Conservation (phyloP, 371 early-diverging fungal genomes). For the Mucor lusitanicus region DNA sequence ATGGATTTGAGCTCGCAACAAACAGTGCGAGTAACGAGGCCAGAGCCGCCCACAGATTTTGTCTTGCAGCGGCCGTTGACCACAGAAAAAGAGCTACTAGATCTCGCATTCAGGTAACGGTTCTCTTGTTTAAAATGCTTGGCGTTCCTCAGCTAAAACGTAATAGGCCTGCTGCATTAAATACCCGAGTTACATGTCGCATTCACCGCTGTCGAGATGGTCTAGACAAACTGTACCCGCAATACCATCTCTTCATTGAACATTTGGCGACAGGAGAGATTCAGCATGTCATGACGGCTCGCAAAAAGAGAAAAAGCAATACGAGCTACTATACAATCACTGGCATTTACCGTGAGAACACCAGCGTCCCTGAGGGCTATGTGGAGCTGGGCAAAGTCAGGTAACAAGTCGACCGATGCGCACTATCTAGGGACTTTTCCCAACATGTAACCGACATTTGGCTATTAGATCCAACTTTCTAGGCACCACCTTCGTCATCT, state of each 20-base stretch:
- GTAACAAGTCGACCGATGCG: constrained; percentile 23
- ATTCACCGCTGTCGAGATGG: constrained; percentile 75
- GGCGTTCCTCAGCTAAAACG: background rate
- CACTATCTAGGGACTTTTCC: background rate
- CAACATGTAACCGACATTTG: background rate
- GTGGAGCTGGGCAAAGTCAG: constrained; percentile 64
- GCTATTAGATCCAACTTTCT: constrained; percentile 76
- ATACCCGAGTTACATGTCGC: constrained; percentile 73
- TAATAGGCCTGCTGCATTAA: constrained; percentile 72
- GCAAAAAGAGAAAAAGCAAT: constrained; percentile 71
- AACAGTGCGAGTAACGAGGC: constrained; percentile 42
- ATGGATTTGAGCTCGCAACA: constrained; percentile 18
- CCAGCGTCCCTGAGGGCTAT: constrained; percentile 17
- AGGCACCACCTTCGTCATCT: constrained; percentile 83
- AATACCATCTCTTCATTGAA: constrained; percentile 77
- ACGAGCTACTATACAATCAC: constrained; percentile 77
- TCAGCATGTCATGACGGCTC: constrained; percentile 63
- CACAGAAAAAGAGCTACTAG: constrained; percentile 31
- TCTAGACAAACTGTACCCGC: constrained; percentile 69
- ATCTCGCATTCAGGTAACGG: constrained; percentile 43
- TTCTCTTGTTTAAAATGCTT: constrained; percentile 1
- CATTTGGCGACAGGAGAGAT: constrained; percentile 53
- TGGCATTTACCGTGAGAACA: constrained; percentile 27
- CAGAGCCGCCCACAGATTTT: constrained; percentile 42
- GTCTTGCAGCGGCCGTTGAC: constrained; percentile 27